Conservation (phyloP, 2,329 filamentous ascomycete genomes). For the Aschersonia sp. region DNA sequence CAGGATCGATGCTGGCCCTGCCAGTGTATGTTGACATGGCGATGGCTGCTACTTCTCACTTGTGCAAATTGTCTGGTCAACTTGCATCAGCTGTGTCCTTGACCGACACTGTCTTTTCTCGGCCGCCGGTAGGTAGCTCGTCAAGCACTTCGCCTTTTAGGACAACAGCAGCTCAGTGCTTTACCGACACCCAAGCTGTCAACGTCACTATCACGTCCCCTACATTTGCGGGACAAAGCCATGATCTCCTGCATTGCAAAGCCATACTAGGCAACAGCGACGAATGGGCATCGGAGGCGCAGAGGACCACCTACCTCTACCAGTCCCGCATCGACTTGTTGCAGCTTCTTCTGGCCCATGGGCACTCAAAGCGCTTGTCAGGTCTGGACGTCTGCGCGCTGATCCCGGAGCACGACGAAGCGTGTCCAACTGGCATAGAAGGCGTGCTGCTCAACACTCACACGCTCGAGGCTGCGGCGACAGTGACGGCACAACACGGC, state of each 20-base stretch:
- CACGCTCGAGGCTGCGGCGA: neutral
- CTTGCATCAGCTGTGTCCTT: neutral
- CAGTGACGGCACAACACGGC: neutral
- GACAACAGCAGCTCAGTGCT: neutral
- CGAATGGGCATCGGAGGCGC: neutral
- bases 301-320: neutral
- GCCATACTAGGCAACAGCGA: neutral
- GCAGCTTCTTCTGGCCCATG: neutral
- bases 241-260: neutral
- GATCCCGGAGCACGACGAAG: neutral
- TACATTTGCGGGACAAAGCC: neutral
- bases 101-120: neutral
- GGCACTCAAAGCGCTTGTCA: neutral
- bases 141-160: neutral
- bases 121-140: neutral
- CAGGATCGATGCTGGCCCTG: conserved; percentile 41
- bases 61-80: neutral
- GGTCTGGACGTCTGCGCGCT: neutral
- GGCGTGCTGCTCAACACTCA: neutral
- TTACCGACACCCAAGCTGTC: neutral
- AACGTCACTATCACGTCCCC: neutral
- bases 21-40: conserved; percentile 45
- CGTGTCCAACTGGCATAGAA: neutral
- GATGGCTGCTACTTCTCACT: neutral
- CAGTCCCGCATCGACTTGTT: neutral